phyloP scores from a whole-genome alignment of 2,329 filamentous ascomycete species.

The Aspergillus ustus region DNA sequence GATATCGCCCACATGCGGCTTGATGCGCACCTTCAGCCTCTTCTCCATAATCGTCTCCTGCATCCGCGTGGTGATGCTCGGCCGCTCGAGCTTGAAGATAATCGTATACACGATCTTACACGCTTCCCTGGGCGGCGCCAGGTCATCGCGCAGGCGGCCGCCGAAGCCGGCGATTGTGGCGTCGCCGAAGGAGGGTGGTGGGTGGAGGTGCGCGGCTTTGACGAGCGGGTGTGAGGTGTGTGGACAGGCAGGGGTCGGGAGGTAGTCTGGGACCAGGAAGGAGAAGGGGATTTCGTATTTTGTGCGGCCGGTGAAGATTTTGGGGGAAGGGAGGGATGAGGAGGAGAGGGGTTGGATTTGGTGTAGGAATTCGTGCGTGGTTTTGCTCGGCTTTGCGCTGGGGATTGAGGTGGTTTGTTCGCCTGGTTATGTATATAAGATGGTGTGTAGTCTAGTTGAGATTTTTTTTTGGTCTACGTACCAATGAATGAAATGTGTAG shows the following conservation, averaged over 20 bases:
- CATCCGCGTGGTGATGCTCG: neutral
- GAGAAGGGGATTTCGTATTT: slow-evolving; percentile 14
- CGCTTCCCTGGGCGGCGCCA: slow-evolving; percentile 11
- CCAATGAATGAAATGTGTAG: slow-evolving; percentile 16
- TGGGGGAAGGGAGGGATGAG: slow-evolving; percentile 6
- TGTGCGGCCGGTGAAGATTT: slow-evolving; percentile 3
- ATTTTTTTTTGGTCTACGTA: neutral
- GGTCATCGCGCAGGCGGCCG: slow-evolving; percentile 24
- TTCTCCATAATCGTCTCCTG: slow-evolving; percentile 14
- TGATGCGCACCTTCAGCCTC: slow-evolving; percentile 23
- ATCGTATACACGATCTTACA: slow-evolving; percentile 23
- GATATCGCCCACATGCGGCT: slow-evolving; percentile 14
- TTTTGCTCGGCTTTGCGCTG: slow-evolving; percentile 6
- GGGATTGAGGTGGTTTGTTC: slow-evolving; percentile 16
- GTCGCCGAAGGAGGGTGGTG: slow-evolving; percentile 24
- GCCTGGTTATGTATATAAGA: slow-evolving; percentile 4
- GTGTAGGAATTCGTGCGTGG: slow-evolving; percentile 14
- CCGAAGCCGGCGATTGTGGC: slow-evolving; percentile 22
- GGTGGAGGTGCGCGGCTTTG: slow-evolving; percentile 22
- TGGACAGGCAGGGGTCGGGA: slow-evolving; percentile 12
- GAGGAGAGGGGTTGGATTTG: slow-evolving; percentile 6
- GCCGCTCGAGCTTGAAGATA: slow-evolving; percentile 14
- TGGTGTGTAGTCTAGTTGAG: neutral
- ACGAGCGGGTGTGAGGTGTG: slow-evolving; percentile 12
- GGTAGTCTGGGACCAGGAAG: slow-evolving; percentile 18